Base-by-base conservation (phyloP, 2,329 filamentous ascomycete species). In the Colletotrichum sp. region DNA sequence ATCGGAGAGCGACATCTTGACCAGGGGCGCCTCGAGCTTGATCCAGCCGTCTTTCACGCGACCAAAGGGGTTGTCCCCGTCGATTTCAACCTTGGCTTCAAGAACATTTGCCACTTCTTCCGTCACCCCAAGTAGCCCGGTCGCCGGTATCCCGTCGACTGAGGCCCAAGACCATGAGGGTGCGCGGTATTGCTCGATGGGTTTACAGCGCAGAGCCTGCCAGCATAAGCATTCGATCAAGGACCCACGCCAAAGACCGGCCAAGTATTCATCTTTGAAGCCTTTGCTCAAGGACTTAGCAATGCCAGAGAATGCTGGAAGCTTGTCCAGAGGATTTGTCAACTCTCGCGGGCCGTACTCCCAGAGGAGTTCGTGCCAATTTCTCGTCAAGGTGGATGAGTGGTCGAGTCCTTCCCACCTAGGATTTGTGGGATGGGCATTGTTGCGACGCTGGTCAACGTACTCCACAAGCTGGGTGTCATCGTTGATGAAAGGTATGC, bases 231-330 rank as follows among this genome's bases (percentile, higher is more conserved):
- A 21, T 7, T 66, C 30, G 26, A 76, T 65, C 12, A 77, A 39
- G 3, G 32, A 65, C 6, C 36, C 26, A 13, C 72, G 60, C 83
- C 83, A 84, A 24, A 84, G 52, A 1, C 83, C 81, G 1, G 83
- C 83, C 2, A 79, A 71, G 64, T 84, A 84, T 10, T 79, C 65
- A 16, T 80, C 80, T 0, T 70, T 68, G 7, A 77, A 79, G 4
- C 71, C 78, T 39, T 76, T 72, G 34, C 79, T 78, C 39, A 83
- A 62, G 6, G 77, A 71, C 6, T 75, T 78, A 0, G 82, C 83
- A 26, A 83, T 74, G 1, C 81, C 82, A 5, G 81, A 82, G 49
- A 84, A 80, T 2, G 81, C 82, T 0, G 82, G 81, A 6, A 84
- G 77, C 24, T 80, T 80, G 57, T 84, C 83, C 0, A 68, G 32